Evolutionary conservation across 805 yeast genomes (phyloP).

Genomic region (Danielozyma ontarioensis): DNA sequence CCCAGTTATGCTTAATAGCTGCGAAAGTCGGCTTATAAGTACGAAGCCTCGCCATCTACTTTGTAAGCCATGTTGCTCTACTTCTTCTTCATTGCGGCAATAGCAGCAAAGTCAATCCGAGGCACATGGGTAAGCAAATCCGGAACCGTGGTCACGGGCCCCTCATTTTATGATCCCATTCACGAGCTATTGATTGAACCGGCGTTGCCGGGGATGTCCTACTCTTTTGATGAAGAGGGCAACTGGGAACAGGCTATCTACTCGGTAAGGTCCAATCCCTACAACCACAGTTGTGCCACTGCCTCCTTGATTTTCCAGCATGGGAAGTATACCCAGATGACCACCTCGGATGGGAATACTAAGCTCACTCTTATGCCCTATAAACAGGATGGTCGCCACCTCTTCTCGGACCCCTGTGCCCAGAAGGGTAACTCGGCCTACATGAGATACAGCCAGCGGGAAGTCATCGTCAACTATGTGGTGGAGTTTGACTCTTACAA

Average conservation of each 20-base stretch:
- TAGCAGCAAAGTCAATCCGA: too few species aligned
- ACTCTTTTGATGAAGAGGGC: slow-evolving; percentile 15
- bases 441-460: slow-evolving; percentile 12
- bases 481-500: slow-evolving; percentile 13
- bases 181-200: slow-evolving; percentile 16
- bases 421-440: slow-evolving; percentile 10
- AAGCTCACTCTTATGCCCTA: slow-evolving; percentile 9
- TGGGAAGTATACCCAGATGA: slow-evolving; percentile 10
- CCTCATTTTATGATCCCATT: slow-evolving; percentile 12
- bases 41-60: too few species aligned
- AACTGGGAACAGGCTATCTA: slow-evolving; percentile 17
- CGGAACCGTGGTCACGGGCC: slow-evolving; percentile 14
- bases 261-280: slow-evolving; percentile 12
- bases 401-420: slow-evolving; percentile 16
- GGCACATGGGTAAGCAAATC: slow-evolving; percentile 20
- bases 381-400: slow-evolving; percentile 15
- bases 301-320: slow-evolving; percentile 18
- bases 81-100: too few species aligned
- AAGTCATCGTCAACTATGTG: slow-evolving; percentile 7
- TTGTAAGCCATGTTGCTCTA: too few species aligned
- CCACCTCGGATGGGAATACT: slow-evolving; percentile 1
- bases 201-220: slow-evolving; percentile 15
- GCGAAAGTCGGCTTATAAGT: too few species aligned
- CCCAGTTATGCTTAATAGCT: too few species aligned
- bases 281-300: slow-evolving; percentile 12